These are phyloP conservation scores for Trichoderma reesei DNA, from an alignment of 495 filamentous ascomycete species.

Conservation along the genomic window DNA sequence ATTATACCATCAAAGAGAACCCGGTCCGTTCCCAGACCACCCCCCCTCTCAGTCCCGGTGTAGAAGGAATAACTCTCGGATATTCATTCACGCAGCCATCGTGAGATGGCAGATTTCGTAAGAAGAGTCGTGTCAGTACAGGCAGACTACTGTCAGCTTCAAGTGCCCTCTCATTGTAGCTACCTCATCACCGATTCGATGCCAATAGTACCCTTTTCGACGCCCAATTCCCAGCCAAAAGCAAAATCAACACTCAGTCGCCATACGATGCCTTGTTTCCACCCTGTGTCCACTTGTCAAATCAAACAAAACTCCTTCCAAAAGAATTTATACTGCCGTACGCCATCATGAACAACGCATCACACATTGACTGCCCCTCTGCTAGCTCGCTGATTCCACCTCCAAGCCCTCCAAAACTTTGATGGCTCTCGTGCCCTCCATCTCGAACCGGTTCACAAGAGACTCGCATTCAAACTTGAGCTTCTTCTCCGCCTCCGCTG, in stretches of 20 bases:
- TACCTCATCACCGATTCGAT: not conserved
- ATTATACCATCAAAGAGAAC: no score
- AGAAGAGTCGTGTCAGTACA: no score
- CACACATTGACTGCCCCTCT: not conserved
- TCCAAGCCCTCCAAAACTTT: constrained; percentile 62
- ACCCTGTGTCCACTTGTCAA: not conserved
- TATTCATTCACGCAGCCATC: no score
- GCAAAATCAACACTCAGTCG: not conserved
- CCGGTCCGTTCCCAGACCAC: no score
- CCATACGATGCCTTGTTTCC: not conserved
- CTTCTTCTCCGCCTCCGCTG: constrained; percentile 65
- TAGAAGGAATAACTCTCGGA: no score
- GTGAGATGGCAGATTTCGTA: no score
- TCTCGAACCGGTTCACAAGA: constrained; percentile 71
- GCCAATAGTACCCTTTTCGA: not conserved
- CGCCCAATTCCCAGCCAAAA: not conserved
- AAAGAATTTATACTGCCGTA: not conserved
- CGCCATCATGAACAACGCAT: constrained; percentile 3
- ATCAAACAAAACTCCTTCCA: not conserved
- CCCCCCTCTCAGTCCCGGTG: no score
- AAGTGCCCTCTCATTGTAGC: not conserved
- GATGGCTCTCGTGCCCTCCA: constrained; percentile 69
- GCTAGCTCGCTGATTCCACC: constrained; percentile 14
- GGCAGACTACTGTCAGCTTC: no score
- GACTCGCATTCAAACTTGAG: constrained; percentile 72